Evolutionary conservation across 495 filamentous ascomycete genomes (phyloP), one percentile per base, ranked within the genome.

Genomic region (Neurospora sp.): DNA sequence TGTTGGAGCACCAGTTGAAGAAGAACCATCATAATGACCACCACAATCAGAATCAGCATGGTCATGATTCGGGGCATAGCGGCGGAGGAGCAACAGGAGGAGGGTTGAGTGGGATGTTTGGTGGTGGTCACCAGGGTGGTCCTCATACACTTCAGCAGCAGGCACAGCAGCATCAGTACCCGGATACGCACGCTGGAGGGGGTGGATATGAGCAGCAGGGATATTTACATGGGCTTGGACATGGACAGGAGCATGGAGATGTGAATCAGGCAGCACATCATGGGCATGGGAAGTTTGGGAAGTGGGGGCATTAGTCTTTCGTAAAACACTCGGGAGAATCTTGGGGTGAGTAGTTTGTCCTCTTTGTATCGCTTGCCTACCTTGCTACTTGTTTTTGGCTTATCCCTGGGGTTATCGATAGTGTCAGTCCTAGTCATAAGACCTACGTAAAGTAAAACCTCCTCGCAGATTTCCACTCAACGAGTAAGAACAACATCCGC

Each of bases 1-100:
- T 84, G 6, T 74, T 88, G 16, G 83, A 87, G 77, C 77, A 85
- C 37, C 84, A 85, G 76, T 73, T 85, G 38, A 82, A 85, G 75
- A 70, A 78, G 31, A 61, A 75, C n/a, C 79, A 83, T 74, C 42
- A 4, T 0, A 44, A n/a, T 1, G 18, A 6, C 8, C 8, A 45
- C 9, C 18, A 9, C 8, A 9, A 45, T 4, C 42, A 45, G 18
- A 73, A 70, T 40, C 45, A 69, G 38, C 40, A 73, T 20, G 14
- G 20, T 59, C n/a, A 42, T 39, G 9, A 53, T 59, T 14, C 7
- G 39, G 27, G 70, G 1, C n/a, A 42, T 22, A 12, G 70, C 20
- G 40, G 72, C 4, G 40, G 72, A n/a, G 14, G 40, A 3, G 59
- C 27, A 31, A 3, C 48, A 2, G 68, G 68, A 5, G 70, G 70